Base-by-base conservation (phyloP, 164 flowering plant genomes). In the Chimonanthus salicifolius region DNA sequence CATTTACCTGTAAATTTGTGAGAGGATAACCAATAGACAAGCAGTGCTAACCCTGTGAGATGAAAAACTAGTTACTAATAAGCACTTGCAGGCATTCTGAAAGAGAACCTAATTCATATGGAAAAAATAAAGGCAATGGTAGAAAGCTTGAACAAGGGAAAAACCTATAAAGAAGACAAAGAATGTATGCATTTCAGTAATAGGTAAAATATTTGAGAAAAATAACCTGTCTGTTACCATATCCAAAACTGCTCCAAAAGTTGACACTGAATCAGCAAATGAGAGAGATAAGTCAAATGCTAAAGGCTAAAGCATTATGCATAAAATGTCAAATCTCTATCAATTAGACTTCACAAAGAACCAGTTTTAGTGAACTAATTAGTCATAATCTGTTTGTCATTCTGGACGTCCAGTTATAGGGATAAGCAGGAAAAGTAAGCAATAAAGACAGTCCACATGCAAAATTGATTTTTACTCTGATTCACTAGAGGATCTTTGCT, bases 241-340 rank as follows among this genome's bases (percentile, higher is more conserved):
- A 87, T 93, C 99, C 83, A 95, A 84, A 63, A 95, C 98, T 79
- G 99, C 97, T 80, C 99, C 99, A 83, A 93, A 93, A 7, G 97
- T 95, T 48, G 97, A 93, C 71, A 90, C 94, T 93, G 94, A 78
- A 72, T 54, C 50, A 73, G 60, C 46, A 75, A 72, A 58, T 18
- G 67, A 49, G 60, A 70, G 15, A 75, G 58, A 63, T 20, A 15
- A 70, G 64, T 51, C 47, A 70, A 70, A 75, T 64, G 15, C 45
- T 50, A 18, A 10, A 47, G 13, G 16, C 45, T 54, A 13, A 5
- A 6, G 70, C 3, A 5, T 51, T 46, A 49, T 3, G 4, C 8
- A 47, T 49, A 8, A 48, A 46, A 72, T 48, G 18, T 60, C 49
- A 47, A 20, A 68, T 68, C 47, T 66, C 15, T 7, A 11, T 11